phyloP scores from a whole-genome alignment of 169 alveolate genomes.

The Pseudocohnilembus persalinus region DNA sequence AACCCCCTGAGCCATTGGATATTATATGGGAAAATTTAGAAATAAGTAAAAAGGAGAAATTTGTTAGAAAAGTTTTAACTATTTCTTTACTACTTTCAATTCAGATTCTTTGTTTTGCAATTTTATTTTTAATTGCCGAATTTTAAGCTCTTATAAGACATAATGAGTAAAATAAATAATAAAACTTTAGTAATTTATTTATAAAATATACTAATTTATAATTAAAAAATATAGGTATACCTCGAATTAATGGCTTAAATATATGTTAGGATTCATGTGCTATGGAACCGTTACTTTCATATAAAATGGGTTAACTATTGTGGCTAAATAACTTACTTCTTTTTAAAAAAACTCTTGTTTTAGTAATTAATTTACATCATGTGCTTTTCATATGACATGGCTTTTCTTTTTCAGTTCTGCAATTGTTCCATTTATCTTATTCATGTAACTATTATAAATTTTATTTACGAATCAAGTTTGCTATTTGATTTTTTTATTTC shows the following conservation, averaged over 20 bases:
- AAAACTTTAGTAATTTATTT: neutral
- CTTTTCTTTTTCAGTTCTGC: neutral
- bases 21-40: constrained; percentile 40
- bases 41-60: constrained; percentile 11
- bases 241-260: neutral
- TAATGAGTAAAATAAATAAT: neutral
- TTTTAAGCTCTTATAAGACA: neutral
- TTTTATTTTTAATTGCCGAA: neutral
- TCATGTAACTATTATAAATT: neutral
- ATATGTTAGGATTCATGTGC: neutral
- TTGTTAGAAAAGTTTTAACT: constrained; percentile 6
- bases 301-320: neutral
- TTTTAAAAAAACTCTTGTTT: neutral
- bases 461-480: no score
- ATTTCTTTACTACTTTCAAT: neutral
- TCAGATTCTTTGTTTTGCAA: neutral
- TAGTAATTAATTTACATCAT: neutral
- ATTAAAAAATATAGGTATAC: neutral
- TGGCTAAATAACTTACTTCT: neutral
- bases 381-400: neutral
- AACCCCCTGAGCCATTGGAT: constrained; percentile 43
- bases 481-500: no score
- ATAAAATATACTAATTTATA: no score
- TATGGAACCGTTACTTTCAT: neutral
- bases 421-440: neutral